phyloP scores from a whole-genome alignment of 768 basidiomycete species.

The Agrocybe chaxingu region DNA sequence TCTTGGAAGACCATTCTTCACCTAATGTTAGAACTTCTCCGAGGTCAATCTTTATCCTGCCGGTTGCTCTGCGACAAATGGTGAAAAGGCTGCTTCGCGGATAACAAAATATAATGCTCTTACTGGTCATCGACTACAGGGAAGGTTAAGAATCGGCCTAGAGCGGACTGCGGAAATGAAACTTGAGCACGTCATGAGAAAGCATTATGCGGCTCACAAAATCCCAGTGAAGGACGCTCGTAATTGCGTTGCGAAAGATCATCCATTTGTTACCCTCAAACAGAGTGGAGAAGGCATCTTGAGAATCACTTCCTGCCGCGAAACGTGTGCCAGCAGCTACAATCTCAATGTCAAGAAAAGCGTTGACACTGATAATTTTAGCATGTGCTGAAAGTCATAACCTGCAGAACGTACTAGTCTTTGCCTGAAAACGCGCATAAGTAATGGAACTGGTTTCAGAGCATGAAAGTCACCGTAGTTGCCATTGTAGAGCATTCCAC shows the following conservation, averaged over 20 bases:
- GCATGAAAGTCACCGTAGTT: slow-evolving; percentile 50
- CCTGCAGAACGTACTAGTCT: slow-evolving; percentile 32
- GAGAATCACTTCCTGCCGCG: slow-evolving; percentile 38
- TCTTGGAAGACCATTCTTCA: slow-evolving; percentile 44
- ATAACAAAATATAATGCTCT: slow-evolving; percentile 9
- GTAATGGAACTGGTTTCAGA: not conserved
- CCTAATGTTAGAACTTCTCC: slow-evolving; percentile 49
- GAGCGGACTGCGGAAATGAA: slow-evolving; percentile 41
- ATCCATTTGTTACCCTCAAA: slow-evolving; percentile 67
- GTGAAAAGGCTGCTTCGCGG: not conserved
- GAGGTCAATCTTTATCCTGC: slow-evolving; percentile 54
- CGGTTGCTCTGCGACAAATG: slow-evolving; percentile 43
- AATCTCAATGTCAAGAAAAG: slow-evolving; percentile 58
- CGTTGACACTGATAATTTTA: slow-evolving; percentile 43
- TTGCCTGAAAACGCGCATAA: slow-evolving; percentile 27
- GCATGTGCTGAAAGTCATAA: not conserved
- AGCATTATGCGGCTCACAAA: slow-evolving; percentile 44
- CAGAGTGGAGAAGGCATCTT: slow-evolving; percentile 49
- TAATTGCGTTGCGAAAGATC: slow-evolving; percentile 58
- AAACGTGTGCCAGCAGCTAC: slow-evolving; percentile 61
- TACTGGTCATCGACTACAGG: slow-evolving; percentile 49
- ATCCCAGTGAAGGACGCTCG: slow-evolving; percentile 66
- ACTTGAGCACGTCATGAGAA: not conserved
- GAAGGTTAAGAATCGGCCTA: slow-evolving; percentile 67
- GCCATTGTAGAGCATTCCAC: slow-evolving; percentile 68